Evolutionary conservation across 2,329 filamentous ascomycete species (phyloP), one percentile per base, ranked within the genome.

Genomic region (Pyrenochaeta sp.): DNA sequence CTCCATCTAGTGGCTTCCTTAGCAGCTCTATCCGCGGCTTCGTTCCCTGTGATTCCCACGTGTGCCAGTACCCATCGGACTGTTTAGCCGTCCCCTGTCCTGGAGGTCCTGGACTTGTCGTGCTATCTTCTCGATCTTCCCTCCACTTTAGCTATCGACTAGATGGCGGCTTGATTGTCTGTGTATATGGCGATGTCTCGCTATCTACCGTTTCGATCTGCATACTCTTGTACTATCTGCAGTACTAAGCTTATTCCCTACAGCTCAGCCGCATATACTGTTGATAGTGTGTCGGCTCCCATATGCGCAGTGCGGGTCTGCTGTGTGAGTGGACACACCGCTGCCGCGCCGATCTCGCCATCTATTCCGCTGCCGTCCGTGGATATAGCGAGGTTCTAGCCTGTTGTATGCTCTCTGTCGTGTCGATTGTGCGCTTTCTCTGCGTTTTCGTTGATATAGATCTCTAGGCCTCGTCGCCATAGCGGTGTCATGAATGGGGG

Each of bases 341-440:
- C 53, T 21, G 32, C 41, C 11, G 50, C 48, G 11, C 52, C 41
- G 15, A 45, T 56, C 28, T 50, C 30, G 27, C 46, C 38, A 11
- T 57, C 28, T 24, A 55, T 60, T 7, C 55, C 36, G 34, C 56
- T 60, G 6, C 56, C 36, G 29, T 60, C 49, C 31, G 43, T 60
- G 36, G 52, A 58, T 32, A 60, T 60, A 29, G 46, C 52, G 11
- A 60, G 44, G 49, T 38, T 37, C 20, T 41, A 21, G 17, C 19
- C 44, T 20, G 35, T 45, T 20, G 15, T 35, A 15, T 34, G 40
- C 29, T 55, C 44, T 35, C 24, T 50, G 22, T 60, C 26, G 39
- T 60, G 45, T 38, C 39, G 29, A 4, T 37, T 15, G 15, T 31
- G 35, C 5, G 50, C 53, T 36, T 35, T 46, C 13, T 55, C 14